Evolutionary conservation across 2,329 filamentous ascomycete genomes (phyloP).

Genomic region (Aspergillus pseudoterreus): DNA sequence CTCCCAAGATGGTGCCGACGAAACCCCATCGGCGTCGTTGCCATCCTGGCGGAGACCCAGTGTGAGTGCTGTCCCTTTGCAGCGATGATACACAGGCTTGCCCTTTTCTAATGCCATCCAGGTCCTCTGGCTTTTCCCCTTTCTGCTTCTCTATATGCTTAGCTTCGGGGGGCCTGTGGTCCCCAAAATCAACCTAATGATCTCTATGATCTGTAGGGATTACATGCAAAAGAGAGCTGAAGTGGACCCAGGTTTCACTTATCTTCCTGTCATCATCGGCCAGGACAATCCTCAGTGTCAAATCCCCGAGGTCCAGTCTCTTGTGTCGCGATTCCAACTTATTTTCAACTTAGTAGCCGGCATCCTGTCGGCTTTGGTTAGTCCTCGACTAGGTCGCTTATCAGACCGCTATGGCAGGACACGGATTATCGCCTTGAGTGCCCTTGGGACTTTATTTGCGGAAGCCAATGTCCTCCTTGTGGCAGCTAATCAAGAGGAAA

Average conservation of each 20-base stretch:
- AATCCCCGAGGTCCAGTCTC: slow-evolving; percentile 71
- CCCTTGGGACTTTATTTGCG: slow-evolving; percentile 67
- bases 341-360: slow-evolving; percentile 72
- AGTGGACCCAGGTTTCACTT: slow-evolving; percentile 56
- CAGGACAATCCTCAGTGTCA: slow-evolving; percentile 75
- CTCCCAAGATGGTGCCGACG: no score
- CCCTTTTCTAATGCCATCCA: slow-evolving; percentile 29
- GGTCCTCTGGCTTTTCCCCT: slow-evolving; percentile 79
- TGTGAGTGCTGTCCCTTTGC: slow-evolving; percentile 31
- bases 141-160: slow-evolving; percentile 76
- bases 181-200: slow-evolving; percentile 81
- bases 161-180: slow-evolving; percentile 84
- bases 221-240: slow-evolving; percentile 69
- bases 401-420: slow-evolving; percentile 85
- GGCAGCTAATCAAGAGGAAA: slow-evolving; percentile 66
- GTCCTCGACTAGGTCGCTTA: slow-evolving; percentile 76
- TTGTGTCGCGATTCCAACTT: slow-evolving; percentile 74
- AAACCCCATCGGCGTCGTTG: background rate
- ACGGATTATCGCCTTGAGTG: slow-evolving; percentile 67
- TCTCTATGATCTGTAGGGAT: slow-evolving; percentile 76
- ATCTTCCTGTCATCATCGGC: slow-evolving; percentile 63
- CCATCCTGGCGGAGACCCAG: slow-evolving; percentile 47
- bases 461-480: slow-evolving; percentile 78
- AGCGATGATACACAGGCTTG: background rate
- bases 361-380: slow-evolving; percentile 71